Base-by-base conservation (phyloP, 2,329 filamentous ascomycete genomes). In the Arthroderma sp. region DNA sequence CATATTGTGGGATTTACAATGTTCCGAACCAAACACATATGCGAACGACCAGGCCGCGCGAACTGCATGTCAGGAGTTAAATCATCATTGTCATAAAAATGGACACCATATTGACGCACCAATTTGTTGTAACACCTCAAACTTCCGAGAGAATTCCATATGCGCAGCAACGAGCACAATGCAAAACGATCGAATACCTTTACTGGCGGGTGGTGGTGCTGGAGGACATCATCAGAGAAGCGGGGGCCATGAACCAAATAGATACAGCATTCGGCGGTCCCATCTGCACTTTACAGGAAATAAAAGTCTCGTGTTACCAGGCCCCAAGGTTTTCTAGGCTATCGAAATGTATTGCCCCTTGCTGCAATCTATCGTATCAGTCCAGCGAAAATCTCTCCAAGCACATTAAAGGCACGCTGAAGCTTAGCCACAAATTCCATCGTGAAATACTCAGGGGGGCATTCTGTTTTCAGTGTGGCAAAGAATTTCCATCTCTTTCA, bases 201-300 rank as follows among this genome's bases (percentile, higher is more conserved):
- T 22, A 40, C 43, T 11, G n/a, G 7, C 36, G 29, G 10, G 29
- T 45, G n/a, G 31, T 40, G 32, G 29, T 45, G 36, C 43, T 40
- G 29, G 27, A 45, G 43, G 27, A 45, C 34, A 45, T 45, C 30
- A 40, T 40, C 40, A 27, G 36, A n/a, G 40, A 30, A 29, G 4
- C 36, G 1, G n/a, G 27, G 4, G 36, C 27, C 10, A 30, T 33
- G 34, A 5, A 34, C 33, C 36, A 40, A 4, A 33, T 45, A 30
- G 36, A 45, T 15, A 45, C 36, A 7, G 27, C 7, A n/a, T 45
- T 45, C 33, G 29, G 31, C 7, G 29, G n/a, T 29, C 31, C 4
- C 30, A 45, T 45, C 28, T 45, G 36, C 22, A 45, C 27, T 33
- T 45, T 45, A 36, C n/a, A 40, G 37, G 27, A 40, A 36, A 45